Conservation (phyloP, 495 filamentous ascomycete species). For the Tuber borchii region DNA sequence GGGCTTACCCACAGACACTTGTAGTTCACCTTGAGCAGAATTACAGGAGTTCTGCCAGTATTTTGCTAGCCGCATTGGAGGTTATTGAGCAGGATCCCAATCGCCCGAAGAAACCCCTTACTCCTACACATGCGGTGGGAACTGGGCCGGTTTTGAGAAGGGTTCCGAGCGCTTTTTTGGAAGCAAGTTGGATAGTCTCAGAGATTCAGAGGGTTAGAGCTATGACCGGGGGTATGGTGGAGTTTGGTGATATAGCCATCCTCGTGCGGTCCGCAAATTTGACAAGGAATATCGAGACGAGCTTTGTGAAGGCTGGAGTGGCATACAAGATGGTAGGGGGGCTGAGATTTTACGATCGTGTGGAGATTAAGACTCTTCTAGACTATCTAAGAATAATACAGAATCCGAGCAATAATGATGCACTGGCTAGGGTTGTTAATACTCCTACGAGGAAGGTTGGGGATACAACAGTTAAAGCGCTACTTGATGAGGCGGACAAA, state of each 20-base stretch:
- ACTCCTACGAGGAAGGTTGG: conserved; percentile 75
- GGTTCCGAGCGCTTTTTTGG: conserved; percentile 62
- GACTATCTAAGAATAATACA: conserved; percentile 84
- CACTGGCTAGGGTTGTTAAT: conserved; percentile 78
- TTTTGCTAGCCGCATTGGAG: conserved; percentile 69
- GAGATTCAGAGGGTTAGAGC: conserved; percentile 69
- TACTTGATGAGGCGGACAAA: conserved; percentile 69
- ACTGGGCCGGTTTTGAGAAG: conserved; percentile 77
- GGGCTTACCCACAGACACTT: conserved; percentile 66
- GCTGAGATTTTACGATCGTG: conserved; percentile 81
- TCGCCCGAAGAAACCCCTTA: conserved; percentile 68
- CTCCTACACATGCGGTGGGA: conserved; percentile 73
- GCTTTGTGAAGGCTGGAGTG: conserved; percentile 77
- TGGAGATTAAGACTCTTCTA: conserved; percentile 80
- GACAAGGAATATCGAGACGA: conserved; percentile 76
- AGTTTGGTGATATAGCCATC: conserved; percentile 74
- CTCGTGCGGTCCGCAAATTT: conserved; percentile 76
- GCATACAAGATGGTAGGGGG: conserved; percentile 93
- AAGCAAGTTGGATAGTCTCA: conserved; percentile 81
- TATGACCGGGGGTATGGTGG: conserved; percentile 65
- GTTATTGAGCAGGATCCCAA: conserved; percentile 88
- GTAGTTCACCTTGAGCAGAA: conserved; percentile 89
- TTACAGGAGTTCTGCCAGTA: conserved; percentile 88
- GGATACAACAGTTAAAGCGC: conserved; percentile 64
- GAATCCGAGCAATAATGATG: conserved; percentile 84